Percentiles rank a stretch among this genome's conserved stretches.
phyloP scores from a whole-genome alignment of 257 asterid species.

The Paraleonurus japonicus region DNA sequence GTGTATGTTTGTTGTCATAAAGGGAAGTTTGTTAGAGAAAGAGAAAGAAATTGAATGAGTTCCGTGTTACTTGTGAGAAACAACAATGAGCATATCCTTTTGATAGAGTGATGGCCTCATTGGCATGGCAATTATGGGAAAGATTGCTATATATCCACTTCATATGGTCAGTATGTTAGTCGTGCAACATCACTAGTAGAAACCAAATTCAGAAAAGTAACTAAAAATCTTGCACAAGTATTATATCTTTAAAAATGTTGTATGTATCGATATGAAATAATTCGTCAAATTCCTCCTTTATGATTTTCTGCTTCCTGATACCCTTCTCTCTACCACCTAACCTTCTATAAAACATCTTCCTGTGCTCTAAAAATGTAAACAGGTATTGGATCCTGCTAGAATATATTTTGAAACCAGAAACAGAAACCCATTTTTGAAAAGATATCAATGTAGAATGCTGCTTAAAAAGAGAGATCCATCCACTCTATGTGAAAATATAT shows the following conservation, averaged over 20 bases:
- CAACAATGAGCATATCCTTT: neutral
- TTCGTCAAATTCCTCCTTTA: constrained; percentile 1
- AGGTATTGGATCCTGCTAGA: neutral
- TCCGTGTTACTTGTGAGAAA: neutral
- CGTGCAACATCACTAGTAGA: constrained; percentile 3
- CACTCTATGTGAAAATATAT: constrained; percentile 1
- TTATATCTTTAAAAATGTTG: neutral
- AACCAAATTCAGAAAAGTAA: constrained; percentile 6
- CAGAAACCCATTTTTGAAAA: neutral
- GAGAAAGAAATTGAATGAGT: neutral
- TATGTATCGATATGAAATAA: constrained; percentile 5
- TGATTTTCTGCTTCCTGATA: constrained; percentile 1
- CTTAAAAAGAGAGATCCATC: constrained; percentile 2
- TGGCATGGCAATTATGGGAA: neutral
- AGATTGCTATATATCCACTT: neutral
- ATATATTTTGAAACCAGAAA: constrained; percentile 10
- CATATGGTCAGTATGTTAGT: neutral
- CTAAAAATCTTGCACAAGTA: neutral
- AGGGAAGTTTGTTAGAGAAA: neutral
- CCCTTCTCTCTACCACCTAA: neutral
- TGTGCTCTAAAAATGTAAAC: neutral
- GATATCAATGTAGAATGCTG: neutral
- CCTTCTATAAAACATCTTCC: neutral
- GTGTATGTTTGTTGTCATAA: neutral
- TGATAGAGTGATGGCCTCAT: neutral